Base-by-base conservation (phyloP, 495 filamentous ascomycete species). In the Podospora tetraspora region DNA sequence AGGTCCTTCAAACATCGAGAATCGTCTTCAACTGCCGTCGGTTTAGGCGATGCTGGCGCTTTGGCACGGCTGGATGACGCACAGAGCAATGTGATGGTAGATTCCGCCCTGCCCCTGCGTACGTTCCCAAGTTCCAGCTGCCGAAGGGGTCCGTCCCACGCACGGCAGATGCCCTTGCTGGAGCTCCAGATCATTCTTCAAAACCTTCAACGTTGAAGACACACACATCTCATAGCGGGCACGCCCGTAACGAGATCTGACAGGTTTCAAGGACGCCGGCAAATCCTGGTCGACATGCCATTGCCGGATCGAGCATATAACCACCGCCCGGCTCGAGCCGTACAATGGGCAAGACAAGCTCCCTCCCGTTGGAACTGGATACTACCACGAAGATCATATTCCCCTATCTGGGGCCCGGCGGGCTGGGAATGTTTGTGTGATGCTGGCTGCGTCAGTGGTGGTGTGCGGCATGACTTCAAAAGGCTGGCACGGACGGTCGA, bases 401-500 rank as follows among this genome's bases (percentile, higher is more conserved):
- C 43, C 43, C 43, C 43, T 52, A 52, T 52, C 43, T 52, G 43
- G 43, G 6, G 43, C 43, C 43, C 43, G 43, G 19, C 43, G 43
- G 16, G 43, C 43, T 52, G 43, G 43, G 19, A 52, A 52, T 52
- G 43, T n/a, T 52, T 52, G 43, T 52, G 43, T 8, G 43, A 52
- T 52, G 19, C 43, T 52, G 19, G 22, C 27, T 59, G 27, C 27
- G 23, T 29, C 12, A 34, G 27, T 30, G 23, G n/a, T 66, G 57
- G 52, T 66, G 52, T 58, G 64, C 29, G 34, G 57, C 57, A 59
- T 59, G 37, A 52, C 43, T 60, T 29, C 23, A 16, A 25, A 65
- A 12, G 64, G 27, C 56, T 29, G 64, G 65, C 65, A 66, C 65
- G 65, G 58, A 61, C 65, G 23, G n/a, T 19, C 65, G 19, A 30